Evolutionary conservation across 352 stramenopile species (phyloP).

Genomic region (Globisporangium iwayamae): DNA sequence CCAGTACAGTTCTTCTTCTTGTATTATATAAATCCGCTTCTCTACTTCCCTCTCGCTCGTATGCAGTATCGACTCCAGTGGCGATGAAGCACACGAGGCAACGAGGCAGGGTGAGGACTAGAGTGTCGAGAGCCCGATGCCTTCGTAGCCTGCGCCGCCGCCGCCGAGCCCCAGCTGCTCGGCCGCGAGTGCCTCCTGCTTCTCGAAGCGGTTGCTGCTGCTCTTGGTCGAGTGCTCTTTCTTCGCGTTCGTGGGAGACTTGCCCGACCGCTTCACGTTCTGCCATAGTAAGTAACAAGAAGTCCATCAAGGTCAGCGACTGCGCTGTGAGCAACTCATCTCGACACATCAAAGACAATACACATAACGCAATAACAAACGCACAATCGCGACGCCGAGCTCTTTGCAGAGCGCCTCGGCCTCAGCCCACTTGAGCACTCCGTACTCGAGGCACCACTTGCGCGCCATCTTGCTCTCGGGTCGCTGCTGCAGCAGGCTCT

Average conservation of each 20-base stretch:
- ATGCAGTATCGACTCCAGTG: background rate
- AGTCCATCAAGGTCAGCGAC: background rate
- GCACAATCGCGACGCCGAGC: constrained; percentile 57
- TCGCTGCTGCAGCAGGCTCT: constrained; percentile 84
- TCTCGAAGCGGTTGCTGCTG: constrained; percentile 23
- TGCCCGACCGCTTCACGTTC: constrained; percentile 49
- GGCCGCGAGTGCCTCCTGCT: constrained; percentile 45
- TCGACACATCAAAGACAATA: constrained; percentile 8
- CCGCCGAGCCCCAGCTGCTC: constrained; percentile 62
- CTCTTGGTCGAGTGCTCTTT: constrained; percentile 25
- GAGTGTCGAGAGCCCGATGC: constrained; percentile 58
- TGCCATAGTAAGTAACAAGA: constrained; percentile 11
- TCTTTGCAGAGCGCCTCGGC: constrained; percentile 77
- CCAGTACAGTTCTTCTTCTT: too few species aligned
- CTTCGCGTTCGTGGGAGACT: constrained; percentile 36
- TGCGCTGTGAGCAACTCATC: background rate
- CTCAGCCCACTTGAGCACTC: constrained; percentile 85
- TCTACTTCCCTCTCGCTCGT: background rate
- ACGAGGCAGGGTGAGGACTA: constrained; percentile 10
- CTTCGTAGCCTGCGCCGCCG: constrained; percentile 41
- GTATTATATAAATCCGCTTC: background rate
- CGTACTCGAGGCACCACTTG: constrained; percentile 90
- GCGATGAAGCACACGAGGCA: background rate
- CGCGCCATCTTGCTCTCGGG: constrained; percentile 82
- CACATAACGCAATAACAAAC: constrained; percentile 10